Evolutionary conservation across 1,139 yeast genomes (phyloP).

Genomic region (Saccharomyces uvarum): DNA sequence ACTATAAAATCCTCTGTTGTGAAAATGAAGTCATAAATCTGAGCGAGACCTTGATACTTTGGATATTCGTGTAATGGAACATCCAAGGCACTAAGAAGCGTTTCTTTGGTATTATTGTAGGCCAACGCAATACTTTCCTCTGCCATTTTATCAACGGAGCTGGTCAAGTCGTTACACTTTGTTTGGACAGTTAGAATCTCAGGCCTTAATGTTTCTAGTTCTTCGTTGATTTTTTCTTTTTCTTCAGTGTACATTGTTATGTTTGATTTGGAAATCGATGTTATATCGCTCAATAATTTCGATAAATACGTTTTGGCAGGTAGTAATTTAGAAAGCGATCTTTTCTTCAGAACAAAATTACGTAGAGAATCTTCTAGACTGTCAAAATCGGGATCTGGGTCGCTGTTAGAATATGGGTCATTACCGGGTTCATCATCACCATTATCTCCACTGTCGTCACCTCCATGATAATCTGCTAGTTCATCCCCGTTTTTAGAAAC

Average conservation of each 20-base stretch:
- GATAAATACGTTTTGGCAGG: constrained; percentile 84
- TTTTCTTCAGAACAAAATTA: constrained; percentile 78
- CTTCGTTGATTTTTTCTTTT: constrained; percentile 38
- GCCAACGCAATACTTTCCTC: constrained; percentile 54
- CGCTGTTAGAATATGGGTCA: constrained; percentile 24
- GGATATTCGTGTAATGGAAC: constrained; percentile 55
- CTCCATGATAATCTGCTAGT: constrained; percentile 33
- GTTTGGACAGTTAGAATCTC: constrained; percentile 48
- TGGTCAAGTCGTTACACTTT: constrained; percentile 49
- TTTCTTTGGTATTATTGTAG: constrained; percentile 53
- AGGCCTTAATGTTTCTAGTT: constrained; percentile 55
- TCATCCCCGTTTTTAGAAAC: constrained; percentile 55
- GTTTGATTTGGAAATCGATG: constrained; percentile 53
- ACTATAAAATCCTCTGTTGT: constrained; percentile 64
- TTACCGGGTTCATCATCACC: constrained; percentile 35
- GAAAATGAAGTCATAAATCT: constrained; percentile 61
- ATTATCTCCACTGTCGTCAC: constrained; percentile 34
- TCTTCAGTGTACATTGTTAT: constrained; percentile 47
- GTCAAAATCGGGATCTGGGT: constrained; percentile 59
- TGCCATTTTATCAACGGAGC: constrained; percentile 52
- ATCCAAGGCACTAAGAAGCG: constrained; percentile 48
- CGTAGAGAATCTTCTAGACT: constrained; percentile 77
- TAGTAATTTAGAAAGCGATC: constrained; percentile 78
- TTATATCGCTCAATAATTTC: constrained; percentile 63
- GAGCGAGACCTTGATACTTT: constrained; percentile 55